Conservation (phyloP, 1,284 basidiomycete genomes). For the Wolfiporia cocos region DNA sequence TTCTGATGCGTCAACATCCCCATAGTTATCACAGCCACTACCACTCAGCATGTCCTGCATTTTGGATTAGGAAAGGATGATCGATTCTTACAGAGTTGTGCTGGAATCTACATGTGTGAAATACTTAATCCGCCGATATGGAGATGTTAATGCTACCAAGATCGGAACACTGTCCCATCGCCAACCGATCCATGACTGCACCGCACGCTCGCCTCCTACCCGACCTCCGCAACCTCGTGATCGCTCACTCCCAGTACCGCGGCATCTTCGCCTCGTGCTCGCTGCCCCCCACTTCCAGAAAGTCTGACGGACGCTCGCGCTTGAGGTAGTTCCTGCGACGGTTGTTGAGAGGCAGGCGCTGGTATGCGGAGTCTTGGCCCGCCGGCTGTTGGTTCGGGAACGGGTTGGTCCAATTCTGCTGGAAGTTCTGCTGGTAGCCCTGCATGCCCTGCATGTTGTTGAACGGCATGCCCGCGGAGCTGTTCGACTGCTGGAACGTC, state of each 20-base stretch:
- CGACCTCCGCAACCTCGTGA: no score
- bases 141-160: no score
- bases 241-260: constrained; percentile 65
- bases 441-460: constrained; percentile 22
- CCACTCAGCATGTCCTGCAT: not conserved
- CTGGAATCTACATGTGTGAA: constrained; percentile 7
- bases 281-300: constrained; percentile 61
- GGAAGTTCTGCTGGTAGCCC: constrained; percentile 30
- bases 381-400: constrained; percentile 58
- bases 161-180: no score
- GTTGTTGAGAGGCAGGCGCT: constrained; percentile 74
- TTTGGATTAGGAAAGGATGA: no score
- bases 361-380: constrained; percentile 76
- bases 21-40: constrained; percentile 2
- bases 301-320: constrained; percentile 76
- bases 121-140: no score
- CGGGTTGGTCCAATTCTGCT: constrained; percentile 42
- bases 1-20: not conserved
- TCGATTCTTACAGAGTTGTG: no score
- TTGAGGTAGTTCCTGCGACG: constrained; percentile 67
- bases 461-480: constrained; percentile 10
- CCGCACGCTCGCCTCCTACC: no score
- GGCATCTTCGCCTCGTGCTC: constrained; percentile 58
- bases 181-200: no score
- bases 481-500: constrained; percentile 39